A percentile compares a stretch with the other conserved stretches of the same genome.
Evolutionary conservation across 176 grass and related monocot species (phyloP).

Genomic region (Phyllostachys edulis): DNA sequence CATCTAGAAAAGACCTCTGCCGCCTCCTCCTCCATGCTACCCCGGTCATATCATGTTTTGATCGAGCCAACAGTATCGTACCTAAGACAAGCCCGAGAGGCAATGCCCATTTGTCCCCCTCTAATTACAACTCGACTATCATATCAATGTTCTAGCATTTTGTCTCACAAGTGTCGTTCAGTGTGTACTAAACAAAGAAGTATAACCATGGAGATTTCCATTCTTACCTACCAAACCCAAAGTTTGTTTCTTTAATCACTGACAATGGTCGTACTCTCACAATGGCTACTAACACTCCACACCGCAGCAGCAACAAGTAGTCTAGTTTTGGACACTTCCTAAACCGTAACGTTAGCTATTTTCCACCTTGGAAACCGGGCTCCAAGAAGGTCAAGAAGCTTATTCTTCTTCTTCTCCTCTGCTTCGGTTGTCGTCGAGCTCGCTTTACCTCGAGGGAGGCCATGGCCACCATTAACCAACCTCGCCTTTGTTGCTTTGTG

Average conservation of each 20-base stretch:
- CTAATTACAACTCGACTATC: neutral
- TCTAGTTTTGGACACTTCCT: neutral
- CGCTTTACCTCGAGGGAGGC: conserved; percentile 22
- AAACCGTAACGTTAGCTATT: neutral
- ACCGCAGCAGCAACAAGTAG: neutral
- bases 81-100: too few relatives aligned
- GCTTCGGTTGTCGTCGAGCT: neutral
- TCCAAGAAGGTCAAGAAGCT: conserved; percentile 22
- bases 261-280: neutral
- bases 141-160: conserved; percentile 30
- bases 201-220: conserved; percentile 4
- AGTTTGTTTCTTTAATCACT: conserved; percentile 5
- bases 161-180: neutral
- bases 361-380: neutral
- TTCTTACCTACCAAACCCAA: conserved; percentile 6
- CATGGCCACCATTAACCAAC: conserved; percentile 33
- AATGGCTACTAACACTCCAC: neutral
- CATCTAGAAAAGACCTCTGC: too few relatives aligned
- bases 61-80: too few relatives aligned
- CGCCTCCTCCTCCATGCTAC: too few relatives aligned
- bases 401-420: neutral
- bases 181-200: conserved; percentile 1
- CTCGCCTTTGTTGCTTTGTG: conserved; percentile 46
- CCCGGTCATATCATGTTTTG: fast-evolving
- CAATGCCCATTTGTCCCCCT: too few relatives aligned